A percentile compares a stretch with the other conserved stretches of the same genome.
phyloP scores from a whole-genome alignment of 1,284 basidiomycete genomes.

The Rhodotorula sp. region DNA sequence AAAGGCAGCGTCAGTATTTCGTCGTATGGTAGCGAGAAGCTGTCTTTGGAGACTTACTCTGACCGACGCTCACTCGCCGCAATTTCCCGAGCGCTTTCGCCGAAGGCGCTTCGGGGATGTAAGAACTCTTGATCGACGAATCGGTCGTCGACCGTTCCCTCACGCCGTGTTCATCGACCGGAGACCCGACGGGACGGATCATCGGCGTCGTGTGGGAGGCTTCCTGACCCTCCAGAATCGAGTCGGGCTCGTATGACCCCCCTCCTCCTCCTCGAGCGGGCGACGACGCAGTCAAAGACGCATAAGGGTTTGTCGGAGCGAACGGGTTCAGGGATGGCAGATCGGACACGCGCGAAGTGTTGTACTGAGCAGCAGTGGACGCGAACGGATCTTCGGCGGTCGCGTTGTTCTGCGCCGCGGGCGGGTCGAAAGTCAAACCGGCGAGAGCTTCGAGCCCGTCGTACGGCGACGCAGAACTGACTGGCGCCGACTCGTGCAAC shows the following conservation, averaged over 20 bases:
- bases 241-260: background rate
- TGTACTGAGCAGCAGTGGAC: background rate
- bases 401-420: background rate
- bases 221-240: background rate
- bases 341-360: background rate
- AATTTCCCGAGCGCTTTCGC: constrained; percentile 44
- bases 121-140: constrained; percentile 5
- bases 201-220: background rate
- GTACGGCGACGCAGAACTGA: constrained; percentile 7
- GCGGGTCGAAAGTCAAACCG: background rate
- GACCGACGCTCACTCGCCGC: constrained; percentile 30
- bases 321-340: background rate
- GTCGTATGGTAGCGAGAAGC: too few relatives aligned
- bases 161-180: background rate
- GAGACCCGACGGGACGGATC: background rate
- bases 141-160: constrained; percentile 6
- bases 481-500: background rate
- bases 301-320: constrained; percentile 25
- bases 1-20: background rate
- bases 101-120: constrained; percentile 31
- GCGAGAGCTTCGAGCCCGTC: constrained; percentile 21
- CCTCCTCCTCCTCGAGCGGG: too few relatives aligned
- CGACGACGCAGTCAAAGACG: constrained; percentile 6
- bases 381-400: background rate
- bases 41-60: constrained; percentile 7